phyloP scores from a whole-genome alignment of 441 rosid genomes.

The Erysimum pusillum region DNA sequence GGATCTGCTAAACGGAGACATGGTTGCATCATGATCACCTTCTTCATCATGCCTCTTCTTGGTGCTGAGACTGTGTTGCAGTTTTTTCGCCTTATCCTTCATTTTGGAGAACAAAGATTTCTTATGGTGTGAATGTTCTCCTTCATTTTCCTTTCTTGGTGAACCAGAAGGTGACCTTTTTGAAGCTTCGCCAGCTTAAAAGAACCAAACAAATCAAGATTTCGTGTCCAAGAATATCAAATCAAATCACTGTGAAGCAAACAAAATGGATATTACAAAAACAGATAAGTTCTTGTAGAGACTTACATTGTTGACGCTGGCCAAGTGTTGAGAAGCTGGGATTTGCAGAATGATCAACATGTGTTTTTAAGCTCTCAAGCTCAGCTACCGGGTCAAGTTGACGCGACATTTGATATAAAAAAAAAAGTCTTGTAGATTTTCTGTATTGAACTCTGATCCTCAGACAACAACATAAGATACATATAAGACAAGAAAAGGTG shows the following conservation, averaged over 20 bases:
- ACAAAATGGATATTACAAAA: not conserved
- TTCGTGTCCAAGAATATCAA: constrained; percentile 6
- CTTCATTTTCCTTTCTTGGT: constrained; percentile 53
- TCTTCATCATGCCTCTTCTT: constrained; percentile 57
- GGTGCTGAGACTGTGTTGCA: constrained; percentile 55
- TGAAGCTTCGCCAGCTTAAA: constrained; percentile 52
- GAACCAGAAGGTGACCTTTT: constrained; percentile 49
- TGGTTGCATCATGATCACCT: constrained; percentile 42
- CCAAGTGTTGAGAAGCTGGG: constrained; percentile 51
- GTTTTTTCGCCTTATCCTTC: constrained; percentile 65
- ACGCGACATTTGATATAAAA: constrained; percentile 36
- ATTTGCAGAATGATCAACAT: constrained; percentile 46
- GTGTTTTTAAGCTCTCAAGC: constrained; percentile 49
- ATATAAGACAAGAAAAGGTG: constrained; percentile 15
- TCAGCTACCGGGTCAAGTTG: constrained; percentile 52
- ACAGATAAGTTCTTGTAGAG: not conserved
- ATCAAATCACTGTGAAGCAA: not conserved
- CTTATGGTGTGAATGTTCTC: constrained; percentile 59
- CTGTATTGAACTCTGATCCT: constrained; percentile 25
- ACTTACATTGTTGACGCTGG: constrained; percentile 65
- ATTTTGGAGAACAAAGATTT: constrained; percentile 73
- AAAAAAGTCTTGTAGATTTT: constrained; percentile 7
- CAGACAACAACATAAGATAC: constrained; percentile 23
- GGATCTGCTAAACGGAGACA: constrained; percentile 47
- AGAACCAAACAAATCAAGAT: not conserved